phyloP scores from a whole-genome alignment of 345 rosid species.

The Heritiera littoralis region DNA sequence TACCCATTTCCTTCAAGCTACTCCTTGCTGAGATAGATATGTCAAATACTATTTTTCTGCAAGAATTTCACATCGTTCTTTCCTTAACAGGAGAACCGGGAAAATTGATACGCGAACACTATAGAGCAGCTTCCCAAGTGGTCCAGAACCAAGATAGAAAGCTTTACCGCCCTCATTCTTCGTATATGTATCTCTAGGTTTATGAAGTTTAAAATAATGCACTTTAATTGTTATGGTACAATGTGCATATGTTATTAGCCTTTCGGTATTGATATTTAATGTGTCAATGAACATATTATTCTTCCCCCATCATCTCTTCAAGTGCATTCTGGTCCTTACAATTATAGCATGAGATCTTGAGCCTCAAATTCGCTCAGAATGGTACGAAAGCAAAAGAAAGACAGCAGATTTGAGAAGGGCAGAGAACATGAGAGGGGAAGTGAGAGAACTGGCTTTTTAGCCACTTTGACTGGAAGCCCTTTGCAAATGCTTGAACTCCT shows the following conservation, averaged over 20 bases:
- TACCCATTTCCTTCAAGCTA: not conserved
- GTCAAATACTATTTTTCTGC: constrained; percentile 6
- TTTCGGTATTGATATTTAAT: not conserved
- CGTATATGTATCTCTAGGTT: constrained; percentile 45
- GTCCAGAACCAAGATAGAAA: constrained; percentile 90
- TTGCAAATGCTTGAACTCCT: not conserved
- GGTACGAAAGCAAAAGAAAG: not conserved
- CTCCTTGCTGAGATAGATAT: constrained; percentile 10
- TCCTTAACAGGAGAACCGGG: constrained; percentile 80
- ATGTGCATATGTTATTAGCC: not conserved
- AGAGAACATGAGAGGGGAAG: not conserved
- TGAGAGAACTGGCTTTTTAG: not conserved
- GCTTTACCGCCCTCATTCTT: constrained; percentile 50
- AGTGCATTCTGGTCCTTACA: not conserved
- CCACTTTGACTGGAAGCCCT: not conserved
- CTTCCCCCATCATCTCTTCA: not conserved
- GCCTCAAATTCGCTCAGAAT: not conserved
- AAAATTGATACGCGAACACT: constrained; percentile 85
- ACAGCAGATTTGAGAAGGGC: not conserved
- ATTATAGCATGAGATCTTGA: constrained; percentile 4
- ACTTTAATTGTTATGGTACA: constrained; percentile 12
- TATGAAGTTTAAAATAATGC: constrained; percentile 24
- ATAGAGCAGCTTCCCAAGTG: constrained; percentile 97
- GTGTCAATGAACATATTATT: not conserved
- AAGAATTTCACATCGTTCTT: constrained; percentile 3